Base-by-base conservation (phyloP, 2,329 filamentous ascomycete species). In the Laburnicola sp. region DNA sequence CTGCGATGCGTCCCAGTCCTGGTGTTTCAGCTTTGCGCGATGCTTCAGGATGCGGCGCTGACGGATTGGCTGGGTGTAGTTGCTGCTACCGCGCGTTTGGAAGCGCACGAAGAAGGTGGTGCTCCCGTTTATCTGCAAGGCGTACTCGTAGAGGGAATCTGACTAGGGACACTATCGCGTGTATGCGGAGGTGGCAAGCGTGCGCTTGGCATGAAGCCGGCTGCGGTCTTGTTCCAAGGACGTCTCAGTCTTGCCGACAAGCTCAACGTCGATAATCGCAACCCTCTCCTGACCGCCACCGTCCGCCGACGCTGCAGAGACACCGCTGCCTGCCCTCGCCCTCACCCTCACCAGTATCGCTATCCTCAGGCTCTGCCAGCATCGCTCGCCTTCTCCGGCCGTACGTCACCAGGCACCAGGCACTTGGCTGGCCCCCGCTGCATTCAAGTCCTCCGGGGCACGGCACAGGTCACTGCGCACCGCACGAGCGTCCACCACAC, bases 371-470 rank as follows among this genome's bases (percentile, higher is more conserved):
- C 16, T 26, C 27, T 34, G 22, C 38, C 54, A 9, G 40, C 38
- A 32, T 23, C 39, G 34, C 32, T 45, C 50, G 44, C 46, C 46
- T 35, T 27, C 25, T 16, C 30, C 32, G 44, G 27, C 50, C 23
- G 53, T 50, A 60, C 60, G 56, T 59, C 58, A 58, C 57, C 56
- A 50, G 43, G 46, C 30, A 11, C 50, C 51, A 47, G 48, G 44
- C 34, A 36, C 51, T 45, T 37, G 43, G 43, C 50, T 44, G 51
- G 51, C 53, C 53, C 48, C 57, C 53, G 54, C 56, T 52, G 57
- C 36, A 45, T 45, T 51, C 45, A 43, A 48, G 34, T 46, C 44
- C 49, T 26, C 44, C 35, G 16, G 42, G 46, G 31, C 42, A 45
- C 42, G 48, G 49, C 52, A 56, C 54, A 50, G 53, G 50, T 38